A percentile compares a stretch with the other conserved stretches of the same genome.
These are phyloP conservation scores for Huntiella bhutanensis DNA, from an alignment of 2,329 filamentous ascomycete genomes.

Conservation along the genomic window DNA sequence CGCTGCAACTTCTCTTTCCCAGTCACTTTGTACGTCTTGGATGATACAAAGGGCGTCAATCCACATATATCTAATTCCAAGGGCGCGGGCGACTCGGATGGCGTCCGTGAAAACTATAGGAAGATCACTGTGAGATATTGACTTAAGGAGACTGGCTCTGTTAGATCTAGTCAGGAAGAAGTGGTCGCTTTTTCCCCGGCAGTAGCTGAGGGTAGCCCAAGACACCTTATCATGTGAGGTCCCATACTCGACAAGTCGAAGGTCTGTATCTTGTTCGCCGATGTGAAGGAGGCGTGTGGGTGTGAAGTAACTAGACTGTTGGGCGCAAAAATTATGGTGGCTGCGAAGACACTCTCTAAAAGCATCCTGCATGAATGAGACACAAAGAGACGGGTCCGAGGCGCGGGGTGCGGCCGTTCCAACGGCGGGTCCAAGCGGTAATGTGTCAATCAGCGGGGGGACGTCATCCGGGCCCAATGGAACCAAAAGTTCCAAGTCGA, in stretches of 20 bases:
- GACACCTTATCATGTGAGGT: conserved; percentile 6
- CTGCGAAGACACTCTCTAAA: conserved; percentile 8
- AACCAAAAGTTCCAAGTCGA: conserved; percentile 9
- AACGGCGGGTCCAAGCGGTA: conserved; percentile 8
- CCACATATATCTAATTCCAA: conserved; percentile 17
- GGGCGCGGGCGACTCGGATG: conserved; percentile 14
- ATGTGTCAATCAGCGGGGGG: not conserved
- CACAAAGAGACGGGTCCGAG: conserved; percentile 6
- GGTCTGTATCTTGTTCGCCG: conserved; percentile 1
- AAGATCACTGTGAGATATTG: conserved; percentile 6
- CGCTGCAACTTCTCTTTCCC: conserved; percentile 10
- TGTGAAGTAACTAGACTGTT: conserved; percentile 3
- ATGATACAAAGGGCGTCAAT: conserved; percentile 19
- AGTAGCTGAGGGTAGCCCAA: conserved; percentile 12
- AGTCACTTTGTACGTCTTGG: conserved; percentile 14
- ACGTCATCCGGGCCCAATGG: conserved; percentile 7
- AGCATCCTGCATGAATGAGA: conserved; percentile 4
- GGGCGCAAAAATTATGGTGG: conserved; percentile 8
- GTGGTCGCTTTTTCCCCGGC: conserved; percentile 6
- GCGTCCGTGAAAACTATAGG: conserved; percentile 16
- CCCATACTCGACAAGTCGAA: conserved; percentile 8
- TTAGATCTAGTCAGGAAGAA: conserved; percentile 9
- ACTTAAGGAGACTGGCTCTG: conserved; percentile 5
- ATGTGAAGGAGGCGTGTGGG: conserved; percentile 9
- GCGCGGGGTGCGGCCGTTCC: conserved; percentile 10